These are phyloP conservation scores for Blepharisma japonicum DNA, from an alignment of 73 alveolate species.

Conservation along the genomic window DNA sequence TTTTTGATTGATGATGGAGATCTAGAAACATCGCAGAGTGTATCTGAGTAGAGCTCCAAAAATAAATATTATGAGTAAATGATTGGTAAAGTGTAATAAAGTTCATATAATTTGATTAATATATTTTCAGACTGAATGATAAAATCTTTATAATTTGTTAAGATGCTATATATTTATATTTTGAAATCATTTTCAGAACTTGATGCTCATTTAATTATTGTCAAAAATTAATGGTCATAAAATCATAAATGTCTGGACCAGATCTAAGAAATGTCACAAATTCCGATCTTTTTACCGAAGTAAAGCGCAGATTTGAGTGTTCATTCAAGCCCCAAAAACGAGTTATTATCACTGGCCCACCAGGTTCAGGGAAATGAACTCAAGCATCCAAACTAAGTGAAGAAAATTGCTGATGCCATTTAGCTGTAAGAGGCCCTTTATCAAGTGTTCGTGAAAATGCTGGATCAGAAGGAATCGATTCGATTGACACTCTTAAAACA, in stretches of 20 bases:
- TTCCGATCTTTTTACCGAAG: slow-evolving; percentile 49
- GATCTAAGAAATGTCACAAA: slow-evolving; percentile 37
- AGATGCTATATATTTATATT: too few relatives aligned
- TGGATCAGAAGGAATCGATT: slow-evolving; percentile 87
- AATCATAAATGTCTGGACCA: slow-evolving; percentile 11
- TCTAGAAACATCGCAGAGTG: too few relatives aligned
- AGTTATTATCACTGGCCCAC: slow-evolving; percentile 64
- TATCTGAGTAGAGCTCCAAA: too few relatives aligned
- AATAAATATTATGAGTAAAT: too few relatives aligned
- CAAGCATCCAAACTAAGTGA: slow-evolving; percentile 63
- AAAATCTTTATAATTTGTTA: too few relatives aligned
- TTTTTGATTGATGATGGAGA: too few relatives aligned
- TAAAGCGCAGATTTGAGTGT: slow-evolving; percentile 49
- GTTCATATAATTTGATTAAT: too few relatives aligned
- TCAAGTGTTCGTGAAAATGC: slow-evolving; percentile 75
- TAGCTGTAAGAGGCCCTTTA: slow-evolving; percentile 63
- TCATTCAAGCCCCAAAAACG: slow-evolving; percentile 43
- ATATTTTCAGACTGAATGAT: too few relatives aligned
- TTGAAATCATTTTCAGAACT: too few relatives aligned
- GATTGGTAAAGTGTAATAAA: too few relatives aligned
- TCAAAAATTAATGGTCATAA: too few relatives aligned
- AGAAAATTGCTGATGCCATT: slow-evolving; percentile 65
- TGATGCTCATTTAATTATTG: too few relatives aligned
- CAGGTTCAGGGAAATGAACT: slow-evolving; percentile 78
- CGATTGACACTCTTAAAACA: slow-evolving; percentile 79